Evolutionary conservation across 768 basidiomycete genomes (phyloP).

Genomic region (Peribolospora kevripleyi): DNA sequence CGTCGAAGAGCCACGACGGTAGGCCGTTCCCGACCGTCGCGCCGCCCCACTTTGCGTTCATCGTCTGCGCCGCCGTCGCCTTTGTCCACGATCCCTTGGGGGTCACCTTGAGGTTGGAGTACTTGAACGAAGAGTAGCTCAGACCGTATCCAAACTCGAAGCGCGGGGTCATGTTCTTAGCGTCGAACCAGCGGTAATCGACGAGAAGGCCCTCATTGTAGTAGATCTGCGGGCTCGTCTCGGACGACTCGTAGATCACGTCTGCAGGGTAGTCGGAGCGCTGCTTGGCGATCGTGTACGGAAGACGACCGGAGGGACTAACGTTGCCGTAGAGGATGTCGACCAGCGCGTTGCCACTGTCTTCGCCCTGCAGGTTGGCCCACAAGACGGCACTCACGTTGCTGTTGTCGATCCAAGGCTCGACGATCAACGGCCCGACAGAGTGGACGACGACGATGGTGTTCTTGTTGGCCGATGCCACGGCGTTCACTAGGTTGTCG

Average conservation of each 20-base stretch:
- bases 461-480: too few relatives aligned
- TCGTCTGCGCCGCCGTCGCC: neutral
- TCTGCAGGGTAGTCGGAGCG: constrained; percentile 33
- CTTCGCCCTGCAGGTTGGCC: constrained; percentile 42
- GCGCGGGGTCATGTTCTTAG: constrained; percentile 26
- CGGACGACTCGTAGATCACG: constrained; percentile 19
- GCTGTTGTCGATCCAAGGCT: constrained; percentile 49
- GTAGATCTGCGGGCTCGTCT: constrained; percentile 18
- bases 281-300: constrained; percentile 51
- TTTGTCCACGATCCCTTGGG: neutral
- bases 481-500: too few relatives aligned
- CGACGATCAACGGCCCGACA: too few relatives aligned
- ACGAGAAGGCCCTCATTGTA: too few relatives aligned
- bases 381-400: constrained; percentile 50
- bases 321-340: constrained; percentile 46
- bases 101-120: constrained; percentile 31
- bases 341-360: constrained; percentile 44
- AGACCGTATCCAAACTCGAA: constrained; percentile 73
- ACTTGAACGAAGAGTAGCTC: constrained; percentile 60
- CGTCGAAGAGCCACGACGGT: neutral
- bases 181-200: constrained; percentile 45
- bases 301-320: constrained; percentile 48
- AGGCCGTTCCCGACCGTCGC: neutral
- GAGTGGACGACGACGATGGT: too few relatives aligned
- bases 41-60: neutral